Percentiles rank a stretch among this genome's conserved stretches.
phyloP scores from a whole-genome alignment of 2,329 filamentous ascomycete species.

The Zymoseptoria brevis region DNA sequence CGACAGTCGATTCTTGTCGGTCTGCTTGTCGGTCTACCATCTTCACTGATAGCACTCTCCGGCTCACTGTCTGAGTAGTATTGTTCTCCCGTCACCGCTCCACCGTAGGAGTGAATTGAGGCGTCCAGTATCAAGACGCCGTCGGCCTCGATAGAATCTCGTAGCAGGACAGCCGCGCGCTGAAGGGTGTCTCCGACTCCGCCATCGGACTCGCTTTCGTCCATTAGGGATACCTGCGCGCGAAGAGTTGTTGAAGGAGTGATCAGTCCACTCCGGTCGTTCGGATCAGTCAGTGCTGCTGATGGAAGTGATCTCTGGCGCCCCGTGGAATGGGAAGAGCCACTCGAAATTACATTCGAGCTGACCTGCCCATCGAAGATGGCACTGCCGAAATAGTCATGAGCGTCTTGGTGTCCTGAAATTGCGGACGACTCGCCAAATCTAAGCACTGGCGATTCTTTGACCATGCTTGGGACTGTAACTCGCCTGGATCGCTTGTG shows the following conservation, averaged over 20 bases:
- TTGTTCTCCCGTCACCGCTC: not conserved
- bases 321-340: not conserved
- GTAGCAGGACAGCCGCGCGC: constrained; percentile 41
- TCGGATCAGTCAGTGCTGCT: not conserved
- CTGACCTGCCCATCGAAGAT: not conserved
- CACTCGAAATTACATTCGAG: not conserved
- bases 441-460: not conserved
- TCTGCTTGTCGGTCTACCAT: not conserved
- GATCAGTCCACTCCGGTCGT: not conserved
- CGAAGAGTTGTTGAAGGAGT: not conserved
- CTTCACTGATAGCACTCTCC: not conserved
- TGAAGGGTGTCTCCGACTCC: constrained; percentile 30
- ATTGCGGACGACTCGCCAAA: not conserved
- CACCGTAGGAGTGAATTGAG: constrained; percentile 14
- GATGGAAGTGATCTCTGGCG: not conserved
- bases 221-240: constrained; percentile 4
- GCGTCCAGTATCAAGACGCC: constrained; percentile 39
- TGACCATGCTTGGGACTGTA: not conserved
- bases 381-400: not conserved
- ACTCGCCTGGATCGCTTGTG: not conserved
- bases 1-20: not conserved
- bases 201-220: constrained; percentile 2
- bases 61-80: not conserved
- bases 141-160: constrained; percentile 39
- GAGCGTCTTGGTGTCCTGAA: not conserved